Evolutionary conservation across 768 basidiomycete genomes (phyloP).

Genomic region (Fistulinella prunicolor): DNA sequence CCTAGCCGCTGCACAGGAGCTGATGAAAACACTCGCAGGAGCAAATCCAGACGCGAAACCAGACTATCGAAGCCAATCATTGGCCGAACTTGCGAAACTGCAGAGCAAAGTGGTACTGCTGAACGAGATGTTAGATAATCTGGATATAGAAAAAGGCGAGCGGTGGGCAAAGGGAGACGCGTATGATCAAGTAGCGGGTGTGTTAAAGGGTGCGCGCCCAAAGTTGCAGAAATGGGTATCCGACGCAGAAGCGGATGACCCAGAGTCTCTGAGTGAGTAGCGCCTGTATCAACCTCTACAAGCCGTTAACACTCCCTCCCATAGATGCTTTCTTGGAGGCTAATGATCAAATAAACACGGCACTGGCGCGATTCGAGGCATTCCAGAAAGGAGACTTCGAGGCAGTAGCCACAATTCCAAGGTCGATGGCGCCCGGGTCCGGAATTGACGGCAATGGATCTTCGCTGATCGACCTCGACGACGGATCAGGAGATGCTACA

Average conservation of each 20-base stretch:
- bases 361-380: conserved; percentile 85
- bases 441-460: conserved; percentile 21
- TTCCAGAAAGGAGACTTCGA: conserved; percentile 91
- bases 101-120: conserved; percentile 94
- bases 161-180: conserved; percentile 85
- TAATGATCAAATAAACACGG: conserved; percentile 97
- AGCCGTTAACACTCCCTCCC: neutral
- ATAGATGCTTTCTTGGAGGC: conserved; percentile 90
- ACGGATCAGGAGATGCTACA: conserved; percentile 30
- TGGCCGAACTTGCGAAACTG: conserved; percentile 88
- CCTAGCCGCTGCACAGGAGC: conserved; percentile 90
- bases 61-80: conserved; percentile 87
- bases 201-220: conserved; percentile 79
- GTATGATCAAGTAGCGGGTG: conserved; percentile 92
- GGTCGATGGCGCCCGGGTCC: conserved; percentile 44
- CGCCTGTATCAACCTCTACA: neutral
- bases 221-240: conserved; percentile 98
- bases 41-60: conserved; percentile 94
- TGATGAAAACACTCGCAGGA: conserved; percentile 94
- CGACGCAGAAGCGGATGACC: conserved; percentile 85
- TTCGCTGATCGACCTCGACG: conserved; percentile 81
- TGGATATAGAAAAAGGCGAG: conserved; percentile 68
- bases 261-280: conserved; percentile 79
- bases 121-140: conserved; percentile 96
- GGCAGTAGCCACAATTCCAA: conserved; percentile 66